Percentiles rank a stretch among this genome's conserved stretches.
phyloP scores from a whole-genome alignment of 768 basidiomycete genomes.

The Mycena belliarum region DNA sequence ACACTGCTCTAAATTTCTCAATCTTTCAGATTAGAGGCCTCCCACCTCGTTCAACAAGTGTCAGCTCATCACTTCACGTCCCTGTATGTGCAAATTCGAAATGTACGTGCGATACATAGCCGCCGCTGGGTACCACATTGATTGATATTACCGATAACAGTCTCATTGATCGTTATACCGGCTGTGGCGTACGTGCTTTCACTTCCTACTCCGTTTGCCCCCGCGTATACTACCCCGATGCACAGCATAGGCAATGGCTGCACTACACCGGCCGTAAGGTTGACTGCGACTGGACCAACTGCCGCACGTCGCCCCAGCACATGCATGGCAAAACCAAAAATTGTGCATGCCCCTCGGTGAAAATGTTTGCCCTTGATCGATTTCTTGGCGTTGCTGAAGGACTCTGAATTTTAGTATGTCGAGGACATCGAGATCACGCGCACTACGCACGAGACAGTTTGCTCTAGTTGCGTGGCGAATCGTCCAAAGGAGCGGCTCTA shows the following conservation, averaged over 20 bases:
- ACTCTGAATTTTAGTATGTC: background rate
- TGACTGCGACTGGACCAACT: slow-evolving; percentile 8
- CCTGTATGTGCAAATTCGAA: background rate
- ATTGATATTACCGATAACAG: background rate
- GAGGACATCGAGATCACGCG: background rate
- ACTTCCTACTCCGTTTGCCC: background rate
- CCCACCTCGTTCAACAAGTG: no score
- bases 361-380: background rate
- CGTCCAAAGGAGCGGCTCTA: no score
- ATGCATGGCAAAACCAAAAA: background rate
- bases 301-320: slow-evolving; percentile 2
- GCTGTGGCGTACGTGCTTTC: background rate
- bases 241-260: slow-evolving; percentile 9
- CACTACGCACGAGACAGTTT: background rate
- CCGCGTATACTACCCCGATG: background rate
- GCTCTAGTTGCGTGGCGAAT: background rate
- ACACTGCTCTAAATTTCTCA: no score
- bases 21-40: no score
- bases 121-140: no score
- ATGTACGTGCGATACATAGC: no score
- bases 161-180: background rate
- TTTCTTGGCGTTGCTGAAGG: background rate
- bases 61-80: no score
- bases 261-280: slow-evolving; percentile 6
- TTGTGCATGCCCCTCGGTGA: background rate